phyloP scores from a whole-genome alignment of 2,329 filamentous ascomycete species.

The Aureobasidium pullulans region DNA sequence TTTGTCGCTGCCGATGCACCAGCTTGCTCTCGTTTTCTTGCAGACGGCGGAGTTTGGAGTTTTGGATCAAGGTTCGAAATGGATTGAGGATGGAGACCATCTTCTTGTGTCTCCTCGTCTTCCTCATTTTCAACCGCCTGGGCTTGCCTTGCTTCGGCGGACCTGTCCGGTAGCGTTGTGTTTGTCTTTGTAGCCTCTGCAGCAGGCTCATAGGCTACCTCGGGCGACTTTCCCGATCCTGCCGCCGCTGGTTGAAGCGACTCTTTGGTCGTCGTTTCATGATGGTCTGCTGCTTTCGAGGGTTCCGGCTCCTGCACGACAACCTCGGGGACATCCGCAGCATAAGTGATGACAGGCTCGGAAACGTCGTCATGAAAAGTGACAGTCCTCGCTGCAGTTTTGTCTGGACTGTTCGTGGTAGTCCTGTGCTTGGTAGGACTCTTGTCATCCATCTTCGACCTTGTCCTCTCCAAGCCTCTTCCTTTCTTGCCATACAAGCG shows the following conservation, averaged over 20 bases:
- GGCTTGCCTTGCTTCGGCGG: neutral
- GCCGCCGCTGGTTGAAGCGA: neutral
- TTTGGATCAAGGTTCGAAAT: neutral
- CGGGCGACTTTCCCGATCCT: neutral
- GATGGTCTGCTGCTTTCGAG: no score
- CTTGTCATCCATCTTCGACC: neutral
- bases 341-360: no score
- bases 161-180: neutral
- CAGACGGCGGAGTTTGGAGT: slow-evolving; percentile 15
- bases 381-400: neutral
- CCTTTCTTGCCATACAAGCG: slow-evolving; percentile 20
- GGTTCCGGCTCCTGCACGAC: no score
- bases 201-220: neutral
- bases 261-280: neutral
- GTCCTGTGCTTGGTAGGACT: neutral
- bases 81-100: neutral
- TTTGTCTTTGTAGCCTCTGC: no score
- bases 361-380: neutral
- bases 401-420: neutral
- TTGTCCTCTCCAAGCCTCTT: slow-evolving; percentile 1
- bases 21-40: slow-evolving; percentile 27
- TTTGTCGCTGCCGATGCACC: slow-evolving; percentile 27
- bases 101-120: neutral
- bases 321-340: no score
- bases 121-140: neutral